Base-by-base conservation (phyloP, 1,139 yeast species). In the Nakaseomyces nivariensis region DNA sequence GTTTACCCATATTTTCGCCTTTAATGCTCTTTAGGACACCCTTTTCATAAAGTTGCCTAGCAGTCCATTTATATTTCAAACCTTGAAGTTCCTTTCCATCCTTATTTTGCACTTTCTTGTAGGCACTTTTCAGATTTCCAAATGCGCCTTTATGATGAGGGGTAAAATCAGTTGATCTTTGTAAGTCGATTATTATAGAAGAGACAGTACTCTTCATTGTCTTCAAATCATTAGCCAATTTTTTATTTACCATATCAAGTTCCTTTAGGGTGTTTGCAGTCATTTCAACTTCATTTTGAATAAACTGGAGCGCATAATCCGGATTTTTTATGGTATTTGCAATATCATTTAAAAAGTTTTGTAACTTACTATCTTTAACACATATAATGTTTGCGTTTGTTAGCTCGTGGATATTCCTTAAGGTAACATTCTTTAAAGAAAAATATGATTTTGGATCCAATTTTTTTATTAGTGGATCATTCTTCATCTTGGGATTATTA, bases 281-380 rank as follows among this genome's bases (percentile, higher is more conserved):
- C 26, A 79, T 72, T 22, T 72, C 73, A 52, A 86, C 69, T 60
- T 88, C 95, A 37, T 77, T 73, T 49, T 74, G 73, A 29, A 95
- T 73, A 37, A 77, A 72, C 13, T 76, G 66, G 53, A 95, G 75
- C 54, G 85, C 85, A 50, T 80, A 77, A 56, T 82, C 82, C 60
- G 89, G 89, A 40, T 87, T 80, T 60, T 82, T 81, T 58, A 92
- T 88, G 57, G 94, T 97, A 49, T 77, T 70, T 0, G 96, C 96
- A 54, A 92, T 84, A 54, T 85, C 88, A 62, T 89, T 89, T 52
- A 92, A 69, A 27, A 92, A 66, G 26, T 77, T 82, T 63, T 92
- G 98, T 65, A 83, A 88, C 37, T 56, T 54, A 33, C 85, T 81
- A 62, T 87, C 80, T 24, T 74, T 71, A 51, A 95, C 75, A 3